Percentiles rank a stretch among this genome's conserved stretches.
phyloP scores from a whole-genome alignment of 495 filamentous ascomycete species.

The Xylaria acuta region DNA sequence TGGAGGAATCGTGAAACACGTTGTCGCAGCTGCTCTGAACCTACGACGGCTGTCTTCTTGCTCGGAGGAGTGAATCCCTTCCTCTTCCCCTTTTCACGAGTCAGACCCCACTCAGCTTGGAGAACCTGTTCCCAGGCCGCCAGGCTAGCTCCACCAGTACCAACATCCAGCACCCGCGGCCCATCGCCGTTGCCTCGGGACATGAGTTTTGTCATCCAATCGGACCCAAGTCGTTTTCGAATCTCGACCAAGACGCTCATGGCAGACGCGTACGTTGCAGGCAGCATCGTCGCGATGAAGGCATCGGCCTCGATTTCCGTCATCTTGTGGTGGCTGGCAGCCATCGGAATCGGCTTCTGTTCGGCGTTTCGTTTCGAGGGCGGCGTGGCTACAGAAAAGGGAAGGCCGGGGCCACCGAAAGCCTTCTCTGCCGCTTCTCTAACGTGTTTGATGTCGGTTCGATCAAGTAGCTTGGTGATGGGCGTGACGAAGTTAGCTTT shows the following conservation, averaged over 20 bases:
- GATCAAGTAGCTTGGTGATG: constrained; percentile 67
- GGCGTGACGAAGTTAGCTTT: constrained; percentile 69
- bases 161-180: constrained; percentile 83
- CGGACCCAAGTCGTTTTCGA: constrained; percentile 78
- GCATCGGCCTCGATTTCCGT: constrained; percentile 85
- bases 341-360: constrained; percentile 72
- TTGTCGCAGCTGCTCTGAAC: constrained; percentile 65
- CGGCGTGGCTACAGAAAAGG: constrained; percentile 65
- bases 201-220: constrained; percentile 77
- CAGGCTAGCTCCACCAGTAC: constrained; percentile 81
- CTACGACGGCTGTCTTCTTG: constrained; percentile 59
- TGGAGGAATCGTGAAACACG: constrained; percentile 78
- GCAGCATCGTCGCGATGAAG: constrained; percentile 78
- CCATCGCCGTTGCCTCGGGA: constrained; percentile 66
- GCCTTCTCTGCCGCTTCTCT: constrained; percentile 66
- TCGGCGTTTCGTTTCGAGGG: constrained; percentile 48
- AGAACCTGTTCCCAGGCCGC: constrained; percentile 85
- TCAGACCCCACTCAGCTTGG: constrained; percentile 75
- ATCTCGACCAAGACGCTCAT: constrained; percentile 81
- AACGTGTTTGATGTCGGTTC: constrained; percentile 75
- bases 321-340: constrained; percentile 75
- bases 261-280: constrained; percentile 76
- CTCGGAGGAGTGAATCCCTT: constrained; percentile 45
- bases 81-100: constrained; percentile 58
- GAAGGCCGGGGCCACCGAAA: constrained; percentile 78